Conservation (phyloP, 768 basidiomycete species). For the Tephrocybe sp. region DNA sequence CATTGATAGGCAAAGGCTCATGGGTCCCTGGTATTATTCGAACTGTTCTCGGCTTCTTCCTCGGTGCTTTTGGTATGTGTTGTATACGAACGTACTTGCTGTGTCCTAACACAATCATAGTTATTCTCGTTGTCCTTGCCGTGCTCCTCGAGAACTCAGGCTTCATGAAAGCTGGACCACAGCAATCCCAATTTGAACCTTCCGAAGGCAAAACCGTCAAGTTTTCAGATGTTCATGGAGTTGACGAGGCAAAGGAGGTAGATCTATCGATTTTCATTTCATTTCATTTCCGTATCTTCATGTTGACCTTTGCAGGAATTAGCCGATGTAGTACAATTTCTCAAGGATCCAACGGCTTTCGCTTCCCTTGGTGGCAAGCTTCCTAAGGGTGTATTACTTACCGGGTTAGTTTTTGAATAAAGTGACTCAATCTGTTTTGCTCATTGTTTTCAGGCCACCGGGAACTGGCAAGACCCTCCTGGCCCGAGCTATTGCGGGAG, state of each 20-base stretch:
- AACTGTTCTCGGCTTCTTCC: slow-evolving; percentile 48
- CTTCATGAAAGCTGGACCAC: slow-evolving; percentile 83
- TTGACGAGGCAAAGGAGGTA: slow-evolving; percentile 94
- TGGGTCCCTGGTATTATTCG: slow-evolving; percentile 62
- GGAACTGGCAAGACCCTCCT: slow-evolving; percentile 98
- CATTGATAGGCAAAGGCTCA: slow-evolving; percentile 60
- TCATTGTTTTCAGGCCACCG: slow-evolving; percentile 47
- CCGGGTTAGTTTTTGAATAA: slow-evolving; percentile 46
- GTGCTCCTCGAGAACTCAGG: slow-evolving; percentile 93
- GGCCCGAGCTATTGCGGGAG: slow-evolving; percentile 95
- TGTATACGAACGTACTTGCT: neutral
- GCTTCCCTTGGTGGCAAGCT: slow-evolving; percentile 90
- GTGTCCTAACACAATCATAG: slow-evolving; percentile 31
- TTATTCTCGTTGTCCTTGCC: slow-evolving; percentile 81
- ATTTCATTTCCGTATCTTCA: neutral
- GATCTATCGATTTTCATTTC: slow-evolving; percentile 19
- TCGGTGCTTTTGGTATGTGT: slow-evolving; percentile 66
- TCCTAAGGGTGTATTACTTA: slow-evolving; percentile 89
- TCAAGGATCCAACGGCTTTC: slow-evolving; percentile 91
- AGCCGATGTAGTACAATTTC: slow-evolving; percentile 91
- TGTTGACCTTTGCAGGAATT: slow-evolving; percentile 59
- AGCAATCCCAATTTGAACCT: slow-evolving; percentile 81
- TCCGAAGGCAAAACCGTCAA: slow-evolving; percentile 77
- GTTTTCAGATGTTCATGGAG: slow-evolving; percentile 95
- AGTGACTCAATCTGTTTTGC: neutral